Percentiles rank a stretch among this genome's conserved stretches.
These are phyloP conservation scores for Yarrowia galli DNA, from an alignment of 1,139 yeast species.

Conservation along the genomic window DNA sequence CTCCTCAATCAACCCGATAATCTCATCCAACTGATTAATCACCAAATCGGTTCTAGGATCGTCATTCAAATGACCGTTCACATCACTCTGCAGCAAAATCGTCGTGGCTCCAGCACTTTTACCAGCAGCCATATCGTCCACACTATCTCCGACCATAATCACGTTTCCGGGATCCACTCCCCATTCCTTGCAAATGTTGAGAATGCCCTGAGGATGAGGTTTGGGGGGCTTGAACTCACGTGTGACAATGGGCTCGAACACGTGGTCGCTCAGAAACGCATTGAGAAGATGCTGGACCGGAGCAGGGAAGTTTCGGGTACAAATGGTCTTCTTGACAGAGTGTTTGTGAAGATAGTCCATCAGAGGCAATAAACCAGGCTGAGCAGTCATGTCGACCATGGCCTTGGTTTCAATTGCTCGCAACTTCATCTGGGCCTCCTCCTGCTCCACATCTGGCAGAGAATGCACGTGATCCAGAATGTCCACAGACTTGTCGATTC, in stretches of 20 bases:
- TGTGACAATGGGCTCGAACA: constrained; percentile 61
- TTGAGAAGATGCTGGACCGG: constrained; percentile 61
- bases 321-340: constrained; percentile 58
- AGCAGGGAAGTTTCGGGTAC: constrained; percentile 63
- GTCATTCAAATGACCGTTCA: constrained; percentile 54
- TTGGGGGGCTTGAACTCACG: constrained; percentile 70
- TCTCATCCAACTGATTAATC: constrained; percentile 54
- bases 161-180: constrained; percentile 55
- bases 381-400: constrained; percentile 65
- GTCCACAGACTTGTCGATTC: constrained; percentile 58
- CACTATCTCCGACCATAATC: constrained; percentile 74
- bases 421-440: constrained; percentile 57
- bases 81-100: constrained; percentile 58
- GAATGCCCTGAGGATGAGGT: constrained; percentile 67
- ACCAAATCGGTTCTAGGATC: constrained; percentile 55
- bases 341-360: constrained; percentile 50
- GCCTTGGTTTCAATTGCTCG: constrained; percentile 61
- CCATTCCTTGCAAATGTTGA: constrained; percentile 61
- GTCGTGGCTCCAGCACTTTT: constrained; percentile 64
- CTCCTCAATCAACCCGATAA: constrained; percentile 52
- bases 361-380: constrained; percentile 53
- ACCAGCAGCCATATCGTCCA: constrained; percentile 70
- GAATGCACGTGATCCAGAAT: constrained; percentile 59
- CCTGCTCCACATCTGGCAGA: constrained; percentile 53
- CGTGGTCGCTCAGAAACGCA: constrained; percentile 54